Conservation (phyloP, 129 eudicot genomes). For the Gnaphalium uliginosum region DNA sequence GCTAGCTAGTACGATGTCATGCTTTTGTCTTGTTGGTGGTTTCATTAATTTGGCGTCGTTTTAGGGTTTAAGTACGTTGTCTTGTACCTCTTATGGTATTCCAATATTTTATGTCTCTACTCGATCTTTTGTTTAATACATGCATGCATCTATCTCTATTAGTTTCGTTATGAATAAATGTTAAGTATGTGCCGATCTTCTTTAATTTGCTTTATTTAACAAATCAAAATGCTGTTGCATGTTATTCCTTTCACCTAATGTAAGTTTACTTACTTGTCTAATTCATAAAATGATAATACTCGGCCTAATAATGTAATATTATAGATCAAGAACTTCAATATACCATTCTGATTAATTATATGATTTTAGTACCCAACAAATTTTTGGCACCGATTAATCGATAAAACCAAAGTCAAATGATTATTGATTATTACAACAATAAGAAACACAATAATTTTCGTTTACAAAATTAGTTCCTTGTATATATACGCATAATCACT, state of each 20-base stretch:
- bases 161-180: not conserved
- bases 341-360: no score
- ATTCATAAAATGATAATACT: no score
- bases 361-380: no score
- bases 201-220: not conserved
- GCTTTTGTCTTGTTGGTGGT: not conserved
- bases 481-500: no score
- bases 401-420: no score
- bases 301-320: no score
- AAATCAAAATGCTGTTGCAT: not conserved
- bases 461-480: no score
- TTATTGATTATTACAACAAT: no score
- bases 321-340: no score
- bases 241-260: no score
- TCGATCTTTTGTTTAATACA: not conserved
- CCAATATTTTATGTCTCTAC: not conserved
- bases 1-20: conserved; percentile 8
- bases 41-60: not conserved
- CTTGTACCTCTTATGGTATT: not conserved
- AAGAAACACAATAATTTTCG: no score
- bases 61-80: not conserved
- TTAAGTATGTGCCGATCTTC: not conserved
- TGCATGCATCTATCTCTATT: not conserved
- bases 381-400: no score
- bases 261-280: not conserved